phyloP scores from a whole-genome alignment of 1,139 yeast species.

The Oligophagozyma castellii region DNA sequence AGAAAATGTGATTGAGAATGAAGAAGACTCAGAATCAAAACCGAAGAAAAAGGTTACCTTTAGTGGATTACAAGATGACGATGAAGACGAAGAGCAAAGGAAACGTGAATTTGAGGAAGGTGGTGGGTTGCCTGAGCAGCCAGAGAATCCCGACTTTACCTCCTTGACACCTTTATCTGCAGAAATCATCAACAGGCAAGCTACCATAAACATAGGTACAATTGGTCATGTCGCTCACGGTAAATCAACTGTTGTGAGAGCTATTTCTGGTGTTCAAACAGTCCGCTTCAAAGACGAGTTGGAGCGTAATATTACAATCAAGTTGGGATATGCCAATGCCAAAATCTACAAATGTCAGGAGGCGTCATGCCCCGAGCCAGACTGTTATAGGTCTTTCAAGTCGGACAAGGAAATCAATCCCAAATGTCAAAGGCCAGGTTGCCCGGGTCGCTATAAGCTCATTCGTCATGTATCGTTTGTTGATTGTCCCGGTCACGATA shows the following conservation, averaged over 20 bases:
- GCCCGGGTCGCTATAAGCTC: slow-evolving; percentile 74
- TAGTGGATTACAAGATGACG: slow-evolving; percentile 51
- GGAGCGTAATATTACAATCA: slow-evolving; percentile 97
- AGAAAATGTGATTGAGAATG: slow-evolving; percentile 24
- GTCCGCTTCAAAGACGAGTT: slow-evolving; percentile 97
- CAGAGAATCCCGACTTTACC: slow-evolving; percentile 71
- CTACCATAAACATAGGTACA: slow-evolving; percentile 97
- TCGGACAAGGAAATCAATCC: slow-evolving; percentile 93
- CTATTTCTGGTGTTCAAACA: slow-evolving; percentile 97
- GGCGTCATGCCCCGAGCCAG: slow-evolving; percentile 84
- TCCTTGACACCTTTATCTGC: slow-evolving; percentile 77
- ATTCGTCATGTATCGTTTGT: slow-evolving; percentile 96
- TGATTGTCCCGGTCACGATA: slow-evolving; percentile 99
- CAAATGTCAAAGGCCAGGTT: slow-evolving; percentile 75
- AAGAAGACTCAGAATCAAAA: slow-evolving; percentile 27
- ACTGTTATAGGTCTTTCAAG: slow-evolving; percentile 85
- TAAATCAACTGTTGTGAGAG: slow-evolving; percentile 95
- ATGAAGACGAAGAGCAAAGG: slow-evolving; percentile 54
- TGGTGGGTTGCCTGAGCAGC: slow-evolving; percentile 96
- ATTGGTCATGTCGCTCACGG: slow-evolving; percentile 99
- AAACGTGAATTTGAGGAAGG: slow-evolving; percentile 90
- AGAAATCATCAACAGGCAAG: slow-evolving; percentile 95
- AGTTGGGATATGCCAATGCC: slow-evolving; percentile 97
- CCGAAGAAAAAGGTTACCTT: slow-evolving; percentile 73
- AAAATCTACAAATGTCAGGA: slow-evolving; percentile 90